Percentiles rank a stretch among this genome's conserved stretches.
These are phyloP conservation scores for Trichomonascaceae sp. DNA, from an alignment of 1,139 yeast species.

Conservation along the genomic window DNA sequence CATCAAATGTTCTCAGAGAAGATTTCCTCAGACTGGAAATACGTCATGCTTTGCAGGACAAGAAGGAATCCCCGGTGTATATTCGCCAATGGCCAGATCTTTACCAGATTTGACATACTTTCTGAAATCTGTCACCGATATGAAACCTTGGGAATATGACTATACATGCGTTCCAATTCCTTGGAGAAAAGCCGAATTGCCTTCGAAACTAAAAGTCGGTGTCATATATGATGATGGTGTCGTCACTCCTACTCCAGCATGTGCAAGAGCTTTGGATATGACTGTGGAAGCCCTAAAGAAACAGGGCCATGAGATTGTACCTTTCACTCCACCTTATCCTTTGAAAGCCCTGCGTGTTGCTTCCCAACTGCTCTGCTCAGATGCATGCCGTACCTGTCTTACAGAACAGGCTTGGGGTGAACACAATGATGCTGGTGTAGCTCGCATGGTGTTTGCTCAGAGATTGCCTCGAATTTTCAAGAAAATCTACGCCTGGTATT, in stretches of 20 bases:
- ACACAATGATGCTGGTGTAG: slow-evolving; percentile 36
- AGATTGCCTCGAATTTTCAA: slow-evolving; percentile 35
- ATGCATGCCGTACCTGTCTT: slow-evolving; percentile 32
- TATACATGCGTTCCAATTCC: slow-evolving; percentile 50
- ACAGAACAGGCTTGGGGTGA: slow-evolving; percentile 33
- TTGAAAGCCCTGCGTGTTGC: slow-evolving; percentile 37
- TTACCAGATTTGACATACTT: slow-evolving; percentile 60
- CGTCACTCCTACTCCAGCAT: slow-evolving; percentile 57
- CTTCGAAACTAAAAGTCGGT: slow-evolving; percentile 43
- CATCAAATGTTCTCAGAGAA: slow-evolving; percentile 43
- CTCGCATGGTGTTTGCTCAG: slow-evolving; percentile 28
- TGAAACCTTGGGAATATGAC: slow-evolving; percentile 65
- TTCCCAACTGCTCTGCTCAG: slow-evolving; percentile 34
- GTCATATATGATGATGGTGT: slow-evolving; percentile 42
- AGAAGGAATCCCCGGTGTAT: slow-evolving; percentile 48
- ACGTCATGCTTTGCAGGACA: slow-evolving; percentile 54
- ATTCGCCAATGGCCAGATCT: slow-evolving; percentile 53
- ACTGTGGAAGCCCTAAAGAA: slow-evolving; percentile 42
- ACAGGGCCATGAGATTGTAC: slow-evolving; percentile 57
- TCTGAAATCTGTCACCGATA: slow-evolving; percentile 48
- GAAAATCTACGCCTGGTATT: slow-evolving; percentile 34
- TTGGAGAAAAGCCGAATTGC: slow-evolving; percentile 50
- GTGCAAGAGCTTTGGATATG: slow-evolving; percentile 45
- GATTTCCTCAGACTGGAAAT: slow-evolving; percentile 44
- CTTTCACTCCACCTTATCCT: slow-evolving; percentile 45